Evolutionary conservation across 116 monocot genomes (phyloP), one percentile per base, ranked within the genome.

Genomic region (Cymodocea nodosa): DNA sequence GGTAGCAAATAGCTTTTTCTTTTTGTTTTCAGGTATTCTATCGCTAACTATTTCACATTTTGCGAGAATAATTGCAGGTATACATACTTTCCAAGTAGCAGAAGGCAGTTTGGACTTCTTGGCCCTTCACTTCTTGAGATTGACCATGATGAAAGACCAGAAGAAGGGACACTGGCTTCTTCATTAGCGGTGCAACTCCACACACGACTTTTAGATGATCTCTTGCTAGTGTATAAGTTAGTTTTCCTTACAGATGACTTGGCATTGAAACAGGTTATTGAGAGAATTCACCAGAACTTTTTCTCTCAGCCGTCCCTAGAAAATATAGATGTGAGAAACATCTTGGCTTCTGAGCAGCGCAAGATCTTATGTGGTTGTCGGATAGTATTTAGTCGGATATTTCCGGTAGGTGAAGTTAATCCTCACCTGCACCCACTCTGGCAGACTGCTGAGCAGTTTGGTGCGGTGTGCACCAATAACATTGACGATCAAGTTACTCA

Each of bases 111-210:
- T 74, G 89, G 98, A 18, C 84, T 98, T 71, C 70, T 58, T 13
- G 98, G 98, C 2, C 92, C 98, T 60, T 98, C 98, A 51, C 84
- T 98, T 75, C 89, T 98, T 17, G 98, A 98, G 67, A 84, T 98
- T 25, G 92, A 92, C 75, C 80, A 78, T 63, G 98, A 98, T 70
- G 98, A 98, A 77, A 82, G 89, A 56, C 84, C 84, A n/a, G 98
- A 98, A 69, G 92, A 84, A 77, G 98, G 92, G 2, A 92, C 92
- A 40, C 84, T 98, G 62, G 86, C 98, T 40, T 92, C 89, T 12
- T 86, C 86, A 34, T 68, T 86, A 23, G 77, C 75, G 79, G 92
- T 98, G 74, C 35, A 68, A 25, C 58, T 65, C 68, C 48, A 19
- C 59, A 10, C 15, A 60, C 44, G 60, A 60, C 23, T 58, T 59